Evolutionary conservation across 495 filamentous ascomycete species (phyloP).

Genomic region (Neohortaea acidophila): DNA sequence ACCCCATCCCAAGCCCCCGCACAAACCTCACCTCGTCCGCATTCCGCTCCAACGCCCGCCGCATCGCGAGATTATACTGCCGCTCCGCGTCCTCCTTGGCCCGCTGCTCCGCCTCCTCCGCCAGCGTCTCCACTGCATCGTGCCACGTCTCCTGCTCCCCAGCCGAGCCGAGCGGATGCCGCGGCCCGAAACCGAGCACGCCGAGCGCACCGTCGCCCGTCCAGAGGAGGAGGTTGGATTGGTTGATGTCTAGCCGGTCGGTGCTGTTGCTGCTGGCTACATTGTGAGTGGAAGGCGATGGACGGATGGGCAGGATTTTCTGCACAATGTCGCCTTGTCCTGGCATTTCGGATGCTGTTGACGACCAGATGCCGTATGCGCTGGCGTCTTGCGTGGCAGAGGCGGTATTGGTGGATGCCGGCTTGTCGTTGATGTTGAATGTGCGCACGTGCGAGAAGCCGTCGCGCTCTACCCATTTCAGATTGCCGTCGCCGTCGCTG

Average conservation of each 20-base stretch:
- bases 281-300: background rate
- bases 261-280: no score
- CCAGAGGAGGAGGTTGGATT: slow-evolving; percentile 27
- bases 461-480: slow-evolving; percentile 89
- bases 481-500: slow-evolving; percentile 64
- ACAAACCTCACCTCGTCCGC: slow-evolving; percentile 72
- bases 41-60: slow-evolving; percentile 58
- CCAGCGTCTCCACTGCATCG: slow-evolving; percentile 7
- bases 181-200: slow-evolving; percentile 24
- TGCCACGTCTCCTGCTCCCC: slow-evolving; percentile 9
- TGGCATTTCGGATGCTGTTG: slow-evolving; percentile 12
- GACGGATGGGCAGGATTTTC: slow-evolving; percentile 26
- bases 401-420: slow-evolving; percentile 2
- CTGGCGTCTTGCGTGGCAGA: slow-evolving; percentile 6
- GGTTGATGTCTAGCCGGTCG: slow-evolving; percentile 10
- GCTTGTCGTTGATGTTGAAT: slow-evolving; percentile 52
- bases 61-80: slow-evolving; percentile 54
- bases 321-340: slow-evolving; percentile 29
- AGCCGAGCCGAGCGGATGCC: slow-evolving; percentile 4
- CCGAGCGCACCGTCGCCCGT: slow-evolving; percentile 28
- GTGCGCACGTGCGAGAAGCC: slow-evolving; percentile 65
- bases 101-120: slow-evolving; percentile 26
- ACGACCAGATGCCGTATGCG: slow-evolving; percentile 13
- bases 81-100: slow-evolving; percentile 33
- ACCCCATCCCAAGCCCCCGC: slow-evolving; percentile 44